Evolutionary conservation across 768 basidiomycete species (phyloP).

Genomic region (Mycena sanguinolenta): DNA sequence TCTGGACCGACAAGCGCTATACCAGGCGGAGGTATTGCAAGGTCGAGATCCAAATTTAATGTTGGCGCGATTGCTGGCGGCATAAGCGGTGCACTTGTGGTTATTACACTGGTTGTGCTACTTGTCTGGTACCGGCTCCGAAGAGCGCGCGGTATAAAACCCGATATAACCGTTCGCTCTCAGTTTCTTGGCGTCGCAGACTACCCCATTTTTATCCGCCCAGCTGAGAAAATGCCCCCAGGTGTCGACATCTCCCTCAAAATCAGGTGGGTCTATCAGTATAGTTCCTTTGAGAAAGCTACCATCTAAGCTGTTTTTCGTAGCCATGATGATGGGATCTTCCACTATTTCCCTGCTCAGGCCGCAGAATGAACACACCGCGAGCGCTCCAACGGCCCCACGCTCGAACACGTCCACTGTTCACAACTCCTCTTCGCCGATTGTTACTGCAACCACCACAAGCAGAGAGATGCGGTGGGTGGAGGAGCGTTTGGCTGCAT

Average conservation of each 20-base stretch:
- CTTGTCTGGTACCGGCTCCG: constrained; percentile 10
- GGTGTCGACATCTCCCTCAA: background rate
- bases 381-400: background rate
- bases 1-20: constrained; percentile 11
- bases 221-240: background rate
- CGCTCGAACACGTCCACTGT: background rate
- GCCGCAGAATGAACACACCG: background rate
- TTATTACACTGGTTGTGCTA: constrained; percentile 3
- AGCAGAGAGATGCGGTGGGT: constrained; percentile 6
- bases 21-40: background rate
- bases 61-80: constrained; percentile 10
- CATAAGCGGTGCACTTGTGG: constrained; percentile 4
- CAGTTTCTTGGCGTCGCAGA: constrained; percentile 18
- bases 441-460: background rate
- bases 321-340: background rate
- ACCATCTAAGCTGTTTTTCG: background rate
- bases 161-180: constrained; percentile 3
- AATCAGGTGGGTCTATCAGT: background rate
- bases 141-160: background rate
- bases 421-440: background rate
- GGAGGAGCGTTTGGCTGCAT: constrained; percentile 27
- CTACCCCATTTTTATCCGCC: background rate
- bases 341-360: background rate
- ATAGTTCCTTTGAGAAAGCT: background rate
- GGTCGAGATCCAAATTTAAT: background rate